These are phyloP conservation scores for Tulasnella sp. DNA, from an alignment of 768 basidiomycete genomes.

Conservation along the genomic window DNA sequence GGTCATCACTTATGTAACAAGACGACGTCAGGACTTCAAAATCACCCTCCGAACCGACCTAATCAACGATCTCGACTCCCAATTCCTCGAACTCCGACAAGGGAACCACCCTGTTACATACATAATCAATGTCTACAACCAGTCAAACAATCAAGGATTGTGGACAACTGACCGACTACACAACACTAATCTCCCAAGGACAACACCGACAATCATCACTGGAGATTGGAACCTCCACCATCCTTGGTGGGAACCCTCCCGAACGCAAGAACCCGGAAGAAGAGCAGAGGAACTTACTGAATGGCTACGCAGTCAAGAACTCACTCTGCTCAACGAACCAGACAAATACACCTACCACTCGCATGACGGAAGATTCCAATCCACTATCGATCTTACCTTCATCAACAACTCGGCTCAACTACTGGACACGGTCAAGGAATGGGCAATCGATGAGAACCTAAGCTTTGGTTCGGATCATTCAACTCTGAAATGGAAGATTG, in stretches of 20 bases:
- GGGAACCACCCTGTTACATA: background rate
- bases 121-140: constrained; percentile 9
- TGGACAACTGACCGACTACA: background rate
- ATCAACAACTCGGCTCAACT: background rate
- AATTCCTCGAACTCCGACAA: constrained; percentile 5
- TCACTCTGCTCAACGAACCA: background rate
- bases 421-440: background rate
- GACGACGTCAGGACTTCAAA: background rate
- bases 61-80: constrained; percentile 2
- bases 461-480: constrained; percentile 4
- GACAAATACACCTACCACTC: background rate
- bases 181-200: background rate
- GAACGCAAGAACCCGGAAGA: background rate
- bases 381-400: constrained; percentile 11
- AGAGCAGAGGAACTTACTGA: background rate
- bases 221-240: constrained; percentile 14
- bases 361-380: background rate
- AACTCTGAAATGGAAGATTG: background rate
- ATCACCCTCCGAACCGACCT: constrained; percentile 7
- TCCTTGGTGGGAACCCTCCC: background rate
- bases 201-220: background rate
- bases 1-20: constrained; percentile 6
- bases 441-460: background rate
- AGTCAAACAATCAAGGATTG: background rate
- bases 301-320: background rate